Evolutionary conservation across 2,329 filamentous ascomycete species (phyloP).

Genomic region (Hyphodiscus sp.): DNA sequence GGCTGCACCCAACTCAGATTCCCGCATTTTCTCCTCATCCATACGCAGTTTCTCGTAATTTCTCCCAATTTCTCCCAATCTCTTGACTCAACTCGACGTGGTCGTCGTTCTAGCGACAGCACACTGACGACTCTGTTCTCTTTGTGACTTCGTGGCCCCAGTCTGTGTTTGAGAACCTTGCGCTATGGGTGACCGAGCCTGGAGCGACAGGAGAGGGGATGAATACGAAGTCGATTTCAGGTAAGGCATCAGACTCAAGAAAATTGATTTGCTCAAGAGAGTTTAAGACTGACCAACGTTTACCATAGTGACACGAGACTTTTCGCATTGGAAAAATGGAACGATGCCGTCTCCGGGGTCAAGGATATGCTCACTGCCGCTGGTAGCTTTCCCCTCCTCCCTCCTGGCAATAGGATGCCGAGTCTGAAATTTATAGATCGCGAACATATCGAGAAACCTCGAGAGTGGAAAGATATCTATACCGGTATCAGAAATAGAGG

Average conservation of each 20-base stretch:
- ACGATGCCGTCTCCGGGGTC: slow-evolving; percentile 8
- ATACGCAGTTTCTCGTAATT: too few relatives aligned
- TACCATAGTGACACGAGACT: slow-evolving; percentile 10
- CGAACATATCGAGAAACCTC: not conserved
- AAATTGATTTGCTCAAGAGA: not conserved
- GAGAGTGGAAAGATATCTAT: slow-evolving; percentile 13
- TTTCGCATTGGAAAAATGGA: slow-evolving; percentile 11
- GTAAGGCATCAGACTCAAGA: not conserved
- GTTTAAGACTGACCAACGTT: too few relatives aligned
- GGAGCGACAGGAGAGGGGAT: slow-evolving; percentile 3
- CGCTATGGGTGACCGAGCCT: slow-evolving; percentile 1
- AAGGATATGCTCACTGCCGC: slow-evolving; percentile 4
- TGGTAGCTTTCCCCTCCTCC: too few relatives aligned
- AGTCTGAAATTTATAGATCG: slow-evolving; percentile 2
- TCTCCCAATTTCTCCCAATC: too few relatives aligned
- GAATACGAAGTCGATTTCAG: slow-evolving; percentile 16
- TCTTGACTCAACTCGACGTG: too few relatives aligned
- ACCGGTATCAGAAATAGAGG: slow-evolving; percentile 6
- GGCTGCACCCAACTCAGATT: too few relatives aligned
- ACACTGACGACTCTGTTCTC: too few relatives aligned
- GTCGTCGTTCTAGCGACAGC: too few relatives aligned
- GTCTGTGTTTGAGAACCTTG: not conserved
- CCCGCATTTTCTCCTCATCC: too few relatives aligned
- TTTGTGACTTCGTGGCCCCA: too few relatives aligned
- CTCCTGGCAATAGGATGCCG: too few relatives aligned